Evolutionary conservation across 208 protist species (phyloP), one percentile per base, ranked within the genome.

Genomic region (Trypanosoma cruzi): DNA sequence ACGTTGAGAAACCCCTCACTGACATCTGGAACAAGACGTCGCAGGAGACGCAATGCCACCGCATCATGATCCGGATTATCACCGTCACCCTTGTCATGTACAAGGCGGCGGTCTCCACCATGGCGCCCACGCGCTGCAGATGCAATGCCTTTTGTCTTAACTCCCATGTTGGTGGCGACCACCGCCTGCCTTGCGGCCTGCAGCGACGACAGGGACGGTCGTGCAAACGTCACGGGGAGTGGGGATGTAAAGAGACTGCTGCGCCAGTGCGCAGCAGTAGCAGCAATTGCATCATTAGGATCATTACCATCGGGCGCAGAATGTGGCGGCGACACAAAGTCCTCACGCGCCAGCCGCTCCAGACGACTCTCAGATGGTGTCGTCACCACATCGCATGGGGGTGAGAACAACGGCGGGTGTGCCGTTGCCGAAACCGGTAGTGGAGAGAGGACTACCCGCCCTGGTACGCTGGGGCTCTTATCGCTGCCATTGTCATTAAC

Each of bases 281-380:
- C n/a, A 11, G 36, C 36, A 4, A 11, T 11, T 11, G 36, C 36
- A 11, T 4, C 36, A 40, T 40, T 8, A 32, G 4, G 24, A 4
- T 18, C 10, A 1, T 32, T 4, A 32, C 14, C 11, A 37, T 18
- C 20, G 18, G 37, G n/a, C n/a, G n/a, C n/a, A n/a, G n/a, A n/a
- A n/a, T n/a, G n/a, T n/a, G n/a, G n/a, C n/a, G n/a, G n/a, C n/a
- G n/a, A n/a, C n/a, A n/a, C 6, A 53, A 34, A 14, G 5, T 1
- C 37, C 32, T 50, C 59, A 34, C 59, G 59, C 20, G 59, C 59
- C 40, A 64, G 32, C 31, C 40, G 59, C 40, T 64, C 59, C 59
- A 64, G 44, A 24, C 31, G 7, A 31, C 59, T 64, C 44, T 64
- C 59, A n/a, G 13, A n/a, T 3, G 50, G 10, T 29, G 50, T 14